Conservation (phyloP, 257 asterid species). For the Echium plantagineum region DNA sequence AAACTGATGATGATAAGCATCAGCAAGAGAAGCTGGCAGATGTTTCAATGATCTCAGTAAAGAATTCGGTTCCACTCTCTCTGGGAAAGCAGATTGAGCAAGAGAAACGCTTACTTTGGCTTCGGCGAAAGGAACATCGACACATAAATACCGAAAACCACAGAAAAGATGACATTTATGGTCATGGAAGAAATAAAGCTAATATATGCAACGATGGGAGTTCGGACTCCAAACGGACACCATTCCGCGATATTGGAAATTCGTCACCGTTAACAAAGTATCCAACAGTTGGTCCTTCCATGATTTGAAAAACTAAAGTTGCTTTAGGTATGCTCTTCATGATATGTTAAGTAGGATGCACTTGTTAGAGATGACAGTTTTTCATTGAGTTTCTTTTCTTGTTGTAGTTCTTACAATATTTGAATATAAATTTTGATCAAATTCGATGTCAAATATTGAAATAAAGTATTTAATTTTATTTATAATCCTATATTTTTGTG, state of each 20-base stretch:
- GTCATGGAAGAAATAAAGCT: conserved; percentile 18
- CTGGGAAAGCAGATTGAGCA: conserved; percentile 60
- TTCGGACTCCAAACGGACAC: conserved; percentile 17
- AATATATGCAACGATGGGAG: conserved; percentile 10
- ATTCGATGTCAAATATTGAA: too few relatives aligned
- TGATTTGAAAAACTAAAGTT: background rate
- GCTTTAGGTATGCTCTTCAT: background rate
- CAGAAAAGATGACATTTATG: conserved; percentile 14
- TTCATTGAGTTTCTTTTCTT: background rate
- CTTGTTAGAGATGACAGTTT: background rate
- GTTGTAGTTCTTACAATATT: too few relatives aligned
- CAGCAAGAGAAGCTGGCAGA: background rate
- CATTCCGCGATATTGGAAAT: conserved; percentile 45
- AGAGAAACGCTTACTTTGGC: conserved; percentile 43
- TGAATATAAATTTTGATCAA: too few relatives aligned
- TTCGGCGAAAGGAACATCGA: conserved; percentile 24
- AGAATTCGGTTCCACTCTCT: conserved; percentile 33
- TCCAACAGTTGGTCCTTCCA: conserved; percentile 20
- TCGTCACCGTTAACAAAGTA: conserved; percentile 24
- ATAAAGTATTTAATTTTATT: too few relatives aligned
- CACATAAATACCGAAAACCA: conserved; percentile 7
- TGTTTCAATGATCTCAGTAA: conserved; percentile 6
- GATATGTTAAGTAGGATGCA: background rate
- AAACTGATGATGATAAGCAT: conserved; percentile 5
- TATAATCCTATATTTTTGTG: too few relatives aligned